These are phyloP conservation scores for Neonothopanus nambi DNA, from an alignment of 1,284 basidiomycete genomes.

Conservation along the genomic window DNA sequence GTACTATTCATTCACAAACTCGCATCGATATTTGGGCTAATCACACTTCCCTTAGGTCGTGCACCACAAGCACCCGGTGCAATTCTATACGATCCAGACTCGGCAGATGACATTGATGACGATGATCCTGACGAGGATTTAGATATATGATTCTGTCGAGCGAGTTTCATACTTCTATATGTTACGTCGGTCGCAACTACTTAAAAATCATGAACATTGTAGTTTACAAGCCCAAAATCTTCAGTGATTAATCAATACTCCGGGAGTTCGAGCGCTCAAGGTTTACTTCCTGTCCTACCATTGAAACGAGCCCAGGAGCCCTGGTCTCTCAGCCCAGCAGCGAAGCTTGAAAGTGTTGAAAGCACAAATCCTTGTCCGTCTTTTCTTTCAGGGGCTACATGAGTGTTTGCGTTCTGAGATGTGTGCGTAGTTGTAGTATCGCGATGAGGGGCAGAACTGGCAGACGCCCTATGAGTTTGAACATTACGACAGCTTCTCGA, in stretches of 20 bases:
- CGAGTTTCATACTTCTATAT: not conserved
- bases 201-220: too few relatives aligned
- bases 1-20: constrained; percentile 33
- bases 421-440: too few relatives aligned
- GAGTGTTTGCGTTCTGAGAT: too few relatives aligned
- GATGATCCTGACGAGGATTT: constrained; percentile 90
- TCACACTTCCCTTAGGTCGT: not conserved
- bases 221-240: too few relatives aligned
- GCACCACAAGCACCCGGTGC: constrained; percentile 23
- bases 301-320: constrained; percentile 15
- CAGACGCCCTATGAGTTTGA: too few relatives aligned
- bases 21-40: not conserved
- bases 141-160: constrained; percentile 57
- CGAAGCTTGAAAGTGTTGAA: constrained; percentile 29
- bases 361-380: constrained; percentile 30
- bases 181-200: too few relatives aligned
- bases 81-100: constrained; percentile 79
- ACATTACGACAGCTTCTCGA: not conserved
- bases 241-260: too few relatives aligned
- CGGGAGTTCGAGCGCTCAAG: too few relatives aligned
- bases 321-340: constrained; percentile 14
- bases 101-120: constrained; percentile 86
- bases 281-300: not conserved
- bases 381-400: constrained; percentile 7
- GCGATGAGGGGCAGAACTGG: too few relatives aligned